These are phyloP conservation scores for Paxillus involutus DNA, from an alignment of 768 basidiomycete species.

Conservation along the genomic window DNA sequence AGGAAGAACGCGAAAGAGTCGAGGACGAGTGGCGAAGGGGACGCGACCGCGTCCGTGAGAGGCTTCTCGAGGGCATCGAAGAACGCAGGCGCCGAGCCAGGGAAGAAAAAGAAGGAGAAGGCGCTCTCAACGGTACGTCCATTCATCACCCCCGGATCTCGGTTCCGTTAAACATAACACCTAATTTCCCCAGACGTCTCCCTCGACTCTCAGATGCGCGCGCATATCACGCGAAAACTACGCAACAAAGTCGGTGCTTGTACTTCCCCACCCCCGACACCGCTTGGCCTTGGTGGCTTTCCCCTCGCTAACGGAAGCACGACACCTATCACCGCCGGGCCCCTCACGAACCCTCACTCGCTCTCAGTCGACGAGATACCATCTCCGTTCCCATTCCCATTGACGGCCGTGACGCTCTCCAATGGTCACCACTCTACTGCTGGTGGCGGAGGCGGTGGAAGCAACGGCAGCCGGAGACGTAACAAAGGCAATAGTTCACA, in stretches of 20 bases:
- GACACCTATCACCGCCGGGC: constrained; percentile 66
- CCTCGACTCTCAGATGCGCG: constrained; percentile 73
- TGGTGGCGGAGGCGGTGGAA: constrained; percentile 38
- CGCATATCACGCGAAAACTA: constrained; percentile 81
- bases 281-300: constrained; percentile 43
- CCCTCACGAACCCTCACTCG: constrained; percentile 79
- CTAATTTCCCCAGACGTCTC: constrained; percentile 54
- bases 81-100: constrained; percentile 75
- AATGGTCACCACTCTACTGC: constrained; percentile 31
- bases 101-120: constrained; percentile 89
- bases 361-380: constrained; percentile 85
- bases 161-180: constrained; percentile 2
- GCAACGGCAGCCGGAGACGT: constrained; percentile 40
- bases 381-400: constrained; percentile 77
- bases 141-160: neutral
- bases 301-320: constrained; percentile 38
- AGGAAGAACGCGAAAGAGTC: constrained; percentile 75
- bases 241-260: constrained; percentile 79
- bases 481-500: constrained; percentile 56
- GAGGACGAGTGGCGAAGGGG: constrained; percentile 84
- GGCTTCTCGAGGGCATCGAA: constrained; percentile 82
- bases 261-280: constrained; percentile 77
- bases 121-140: constrained; percentile 62
- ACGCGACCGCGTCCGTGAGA: constrained; percentile 70
- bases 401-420: constrained; percentile 54